Conservation (phyloP, 495 filamentous ascomycete genomes). For the Xylaria flabelliformis region DNA sequence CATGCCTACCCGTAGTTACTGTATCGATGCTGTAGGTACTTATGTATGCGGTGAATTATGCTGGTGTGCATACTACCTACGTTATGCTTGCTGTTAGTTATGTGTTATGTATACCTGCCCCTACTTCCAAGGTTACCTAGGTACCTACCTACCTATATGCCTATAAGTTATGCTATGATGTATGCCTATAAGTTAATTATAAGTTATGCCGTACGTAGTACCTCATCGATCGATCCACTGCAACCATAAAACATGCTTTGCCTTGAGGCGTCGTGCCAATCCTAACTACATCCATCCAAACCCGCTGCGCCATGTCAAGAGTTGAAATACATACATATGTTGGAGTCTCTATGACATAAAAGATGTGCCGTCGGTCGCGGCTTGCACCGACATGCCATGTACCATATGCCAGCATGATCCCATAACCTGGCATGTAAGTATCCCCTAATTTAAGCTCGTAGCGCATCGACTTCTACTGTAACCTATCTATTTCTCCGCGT, state of each 20-base stretch:
- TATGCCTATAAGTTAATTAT: too few species aligned
- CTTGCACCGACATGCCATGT: too few species aligned
- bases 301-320: not conserved
- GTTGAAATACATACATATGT: not conserved
- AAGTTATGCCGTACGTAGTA: not conserved
- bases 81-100: not conserved
- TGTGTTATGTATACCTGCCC: too few species aligned
- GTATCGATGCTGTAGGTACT: not conserved
- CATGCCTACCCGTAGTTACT: not conserved
- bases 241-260: not conserved
- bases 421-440: not conserved
- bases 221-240: not conserved
- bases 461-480: not conserved
- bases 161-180: too few species aligned
- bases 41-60: not conserved
- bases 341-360: too few species aligned
- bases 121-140: too few species aligned
- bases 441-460: not conserved
- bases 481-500: not conserved
- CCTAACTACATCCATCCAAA: conserved; percentile 7
- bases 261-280: not conserved
- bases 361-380: too few species aligned
- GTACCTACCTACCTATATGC: too few species aligned
- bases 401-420: not conserved
- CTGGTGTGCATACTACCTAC: not conserved